Evolutionary conservation across 2,329 filamentous ascomycete species (phyloP), one percentile per base, ranked within the genome.

Genomic region (Pseudocercospora fuligena): DNA sequence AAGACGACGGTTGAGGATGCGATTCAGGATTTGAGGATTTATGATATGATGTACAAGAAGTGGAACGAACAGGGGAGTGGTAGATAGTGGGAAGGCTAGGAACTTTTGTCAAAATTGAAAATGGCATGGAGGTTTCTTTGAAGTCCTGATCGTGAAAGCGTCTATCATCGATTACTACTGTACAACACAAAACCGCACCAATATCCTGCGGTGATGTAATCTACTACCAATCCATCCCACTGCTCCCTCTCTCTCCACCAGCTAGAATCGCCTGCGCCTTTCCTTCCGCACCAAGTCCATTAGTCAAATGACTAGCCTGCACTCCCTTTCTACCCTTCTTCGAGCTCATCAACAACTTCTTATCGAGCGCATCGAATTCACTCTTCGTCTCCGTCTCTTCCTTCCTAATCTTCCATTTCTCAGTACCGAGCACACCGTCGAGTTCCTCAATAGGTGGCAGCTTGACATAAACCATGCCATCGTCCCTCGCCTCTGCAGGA

Each of bases 381-480:
- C 62, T 56, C 40, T 66, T 61, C 60, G 68, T 70, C 61, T 75
- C 75, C 16, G 80, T 83, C 79, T 95, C 92, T 1, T 85, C 90
- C 78, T 90, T 90, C 81, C 85, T 90, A 19, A 97, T 88, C 80
- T 87, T 91, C 88, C 92, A 97, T 80, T 87, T 90, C 73, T 84
- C 83, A 0, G 93, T 97, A 0, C 92, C 92, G 29, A 97, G 82
- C 64, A 92, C 86, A 0, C 85, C 85, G 77, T 97, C 93, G 53
- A 97, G 83, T 80, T 97, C 93, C 61, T 90, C 89, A 0, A 94
- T 85, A 0, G 92, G 90, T 21, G 93, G 93, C 29, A 97, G 82
- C 79, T 90, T 90, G 69, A 96, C 79, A 78, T 95, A 94, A 2
- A 97, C 85, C 85, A 88, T 87, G 0, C 91, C 92, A 77, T 95